phyloP scores from a whole-genome alignment of 225 moss, liverwort and hornwort species.

The Polytrichum formosum region DNA sequence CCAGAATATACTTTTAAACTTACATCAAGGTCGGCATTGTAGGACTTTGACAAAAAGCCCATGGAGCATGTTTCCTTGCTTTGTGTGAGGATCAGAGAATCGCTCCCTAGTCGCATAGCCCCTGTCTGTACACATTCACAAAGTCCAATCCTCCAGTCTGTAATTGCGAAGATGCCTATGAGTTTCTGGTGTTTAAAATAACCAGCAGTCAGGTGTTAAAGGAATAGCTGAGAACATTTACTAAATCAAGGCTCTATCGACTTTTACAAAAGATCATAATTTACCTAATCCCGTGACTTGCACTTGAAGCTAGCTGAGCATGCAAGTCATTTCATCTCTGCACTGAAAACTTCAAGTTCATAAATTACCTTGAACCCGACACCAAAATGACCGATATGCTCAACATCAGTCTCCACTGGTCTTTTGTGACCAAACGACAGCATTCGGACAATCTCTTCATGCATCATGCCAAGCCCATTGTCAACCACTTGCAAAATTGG shows the following conservation, averaged over 20 bases:
- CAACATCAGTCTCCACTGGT: conserved; percentile 43
- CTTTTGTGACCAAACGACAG: conserved; percentile 80
- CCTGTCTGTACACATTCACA: conserved; percentile 53
- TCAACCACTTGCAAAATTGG: conserved; percentile 70
- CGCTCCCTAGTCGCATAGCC: conserved; percentile 78
- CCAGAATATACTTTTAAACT: not conserved
- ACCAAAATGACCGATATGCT: conserved; percentile 89
- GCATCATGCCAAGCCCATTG: conserved; percentile 81
- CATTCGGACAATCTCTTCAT: conserved; percentile 76
- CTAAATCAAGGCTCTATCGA: too few species aligned
- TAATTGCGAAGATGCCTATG: too few species aligned
- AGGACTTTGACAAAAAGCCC: conserved; percentile 76
- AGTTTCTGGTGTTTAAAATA: too few species aligned
- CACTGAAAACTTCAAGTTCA: too few species aligned
- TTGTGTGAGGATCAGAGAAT: conserved; percentile 73
- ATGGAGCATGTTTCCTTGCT: conserved; percentile 67
- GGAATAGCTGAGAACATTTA: too few species aligned
- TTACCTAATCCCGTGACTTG: not conserved
- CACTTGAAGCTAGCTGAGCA: too few species aligned
- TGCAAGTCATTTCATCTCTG: too few species aligned
- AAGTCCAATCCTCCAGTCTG: not conserved
- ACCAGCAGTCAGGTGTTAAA: too few species aligned
- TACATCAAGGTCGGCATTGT: conserved; percentile 67
- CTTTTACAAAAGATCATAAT: not conserved
- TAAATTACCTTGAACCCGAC: conserved; percentile 85